Percentiles rank a stretch among this genome's conserved stretches.
These are phyloP conservation scores for Boletus insuetus DNA, from an alignment of 768 basidiomycete genomes.

Conservation along the genomic window DNA sequence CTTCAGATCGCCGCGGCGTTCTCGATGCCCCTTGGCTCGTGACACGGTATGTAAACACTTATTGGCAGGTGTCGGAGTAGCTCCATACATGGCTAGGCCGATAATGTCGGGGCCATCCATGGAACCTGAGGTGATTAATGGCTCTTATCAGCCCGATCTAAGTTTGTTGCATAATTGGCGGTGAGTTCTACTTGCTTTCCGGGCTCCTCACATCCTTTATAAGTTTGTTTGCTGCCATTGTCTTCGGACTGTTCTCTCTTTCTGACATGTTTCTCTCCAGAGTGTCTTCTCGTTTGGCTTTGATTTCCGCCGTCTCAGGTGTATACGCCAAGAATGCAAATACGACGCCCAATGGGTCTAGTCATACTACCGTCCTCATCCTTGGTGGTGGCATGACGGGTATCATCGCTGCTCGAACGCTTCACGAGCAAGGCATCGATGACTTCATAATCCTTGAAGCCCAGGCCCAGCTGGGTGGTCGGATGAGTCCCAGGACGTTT, in stretches of 20 bases:
- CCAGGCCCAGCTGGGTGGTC: slow-evolving; percentile 57
- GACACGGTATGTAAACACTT: too few relatives aligned
- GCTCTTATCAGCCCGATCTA: too few relatives aligned
- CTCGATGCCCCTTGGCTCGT: too few relatives aligned
- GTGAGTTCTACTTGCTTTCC: not conserved
- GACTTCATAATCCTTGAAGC: slow-evolving; percentile 64
- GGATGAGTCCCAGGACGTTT: slow-evolving; percentile 49
- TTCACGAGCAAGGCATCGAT: slow-evolving; percentile 50
- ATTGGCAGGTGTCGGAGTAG: too few relatives aligned
- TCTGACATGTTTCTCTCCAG: slow-evolving; percentile 13
- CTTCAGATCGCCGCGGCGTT: too few relatives aligned
- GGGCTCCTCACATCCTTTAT: too few relatives aligned
- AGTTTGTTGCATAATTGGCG: too few relatives aligned
- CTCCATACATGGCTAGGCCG: too few relatives aligned
- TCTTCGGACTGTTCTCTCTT: not conserved
- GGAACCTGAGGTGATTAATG: too few relatives aligned
- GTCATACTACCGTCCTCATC: slow-evolving; percentile 45
- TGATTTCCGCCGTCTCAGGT: not conserved
- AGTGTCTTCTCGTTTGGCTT: not conserved
- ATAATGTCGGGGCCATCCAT: too few relatives aligned
- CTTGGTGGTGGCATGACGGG: slow-evolving; percentile 68
- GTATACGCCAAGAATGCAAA: slow-evolving; percentile 5
- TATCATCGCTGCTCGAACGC: slow-evolving; percentile 59
- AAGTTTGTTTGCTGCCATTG: not conserved
- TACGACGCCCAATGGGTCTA: slow-evolving; percentile 1